phyloP scores from a whole-genome alignment of 805 yeast species.

The Komagataella pseudopastoris region DNA sequence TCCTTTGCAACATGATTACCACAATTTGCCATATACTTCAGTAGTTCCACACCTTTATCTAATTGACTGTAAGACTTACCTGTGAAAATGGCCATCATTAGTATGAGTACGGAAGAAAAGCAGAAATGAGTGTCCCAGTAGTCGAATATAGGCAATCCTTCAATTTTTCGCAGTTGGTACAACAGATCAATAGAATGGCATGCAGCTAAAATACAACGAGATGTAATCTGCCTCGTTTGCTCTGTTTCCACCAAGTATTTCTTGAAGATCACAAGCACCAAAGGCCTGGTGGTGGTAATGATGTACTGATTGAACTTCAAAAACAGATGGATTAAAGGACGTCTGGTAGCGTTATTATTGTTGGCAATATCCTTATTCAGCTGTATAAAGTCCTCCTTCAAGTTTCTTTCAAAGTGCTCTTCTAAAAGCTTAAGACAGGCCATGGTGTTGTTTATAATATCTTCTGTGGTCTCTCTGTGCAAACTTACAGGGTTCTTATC shows the following conservation, averaged over 20 bases:
- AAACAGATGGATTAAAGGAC: slow-evolving; percentile 17
- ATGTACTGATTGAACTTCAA: slow-evolving; percentile 21
- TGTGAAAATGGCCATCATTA: slow-evolving; percentile 9
- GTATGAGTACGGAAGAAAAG: slow-evolving; percentile 19
- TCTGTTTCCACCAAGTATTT: slow-evolving; percentile 11
- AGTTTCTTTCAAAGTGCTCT: slow-evolving; percentile 11
- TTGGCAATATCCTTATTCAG: slow-evolving; percentile 8
- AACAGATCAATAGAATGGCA: slow-evolving; percentile 17
- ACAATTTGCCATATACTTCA: slow-evolving; percentile 13
- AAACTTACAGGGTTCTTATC: background rate
- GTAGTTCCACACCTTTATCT: slow-evolving; percentile 11
- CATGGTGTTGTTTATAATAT: slow-evolving; percentile 10
- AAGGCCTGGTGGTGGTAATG: slow-evolving; percentile 21
- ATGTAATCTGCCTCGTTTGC: slow-evolving; percentile 9
- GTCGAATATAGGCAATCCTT: slow-evolving; percentile 21
- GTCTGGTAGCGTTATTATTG: background rate
- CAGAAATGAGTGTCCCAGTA: slow-evolving; percentile 26
- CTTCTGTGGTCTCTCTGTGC: slow-evolving; percentile 4
- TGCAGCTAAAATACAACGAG: slow-evolving; percentile 18
- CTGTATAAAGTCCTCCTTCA: slow-evolving; percentile 9
- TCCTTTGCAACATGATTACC: slow-evolving; percentile 16
- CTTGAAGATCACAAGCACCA: slow-evolving; percentile 19
- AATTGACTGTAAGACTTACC: slow-evolving; percentile 3
- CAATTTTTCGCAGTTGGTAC: slow-evolving; percentile 12
- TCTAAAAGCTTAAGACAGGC: slow-evolving; percentile 9